Base-by-base conservation (phyloP, 371 early-diverging fungal genomes). In the Mucor piriformis region DNA sequence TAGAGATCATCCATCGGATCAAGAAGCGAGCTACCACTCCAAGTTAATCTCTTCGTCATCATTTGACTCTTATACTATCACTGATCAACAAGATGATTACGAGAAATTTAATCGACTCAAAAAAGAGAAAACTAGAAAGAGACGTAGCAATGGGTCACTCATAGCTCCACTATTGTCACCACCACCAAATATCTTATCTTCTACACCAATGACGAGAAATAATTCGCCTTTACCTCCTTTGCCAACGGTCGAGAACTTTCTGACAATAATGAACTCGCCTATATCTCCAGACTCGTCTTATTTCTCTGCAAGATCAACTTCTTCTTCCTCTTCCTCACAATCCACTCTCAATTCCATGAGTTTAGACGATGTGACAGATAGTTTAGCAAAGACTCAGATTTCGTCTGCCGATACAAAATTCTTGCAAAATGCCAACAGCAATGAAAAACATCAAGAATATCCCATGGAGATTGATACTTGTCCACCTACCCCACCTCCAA, bases 71-170 rank as follows among this genome's bases (percentile, higher is more conserved):
- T 20, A 37, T 18, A 42, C n/a, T 16, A 10, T 42, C 18, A n/a
- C 12, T 23, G 21, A 46, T 46, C 24, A 51, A 8, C 34, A 50
- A 33, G 43, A 44, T 6, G 51, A 16, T 3, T 49, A 50, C 11
- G 18, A 21, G 11, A 10, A 18, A 4, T 3, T 3, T 6, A 37
- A 13, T 12, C n/a, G 27, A 43, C 23, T 24, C 0, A 27, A 42
- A 24, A 40, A 23, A 23, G 43, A 42, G 24, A 42, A 51, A 69
- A 77, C 75, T 13, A 63, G 84, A 6, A 61, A 79, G 46, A 48
- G 84, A 42, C 68, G 81, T 8, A 79, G 81, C 6, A 62, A 77
- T 15, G 81, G 54, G 0, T 38, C 48, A 7, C 53, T 58, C 2
- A 6, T 54, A 8, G 15, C 37, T 15, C 23, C 24, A 20, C 12